Conservation (phyloP, 2,329 filamentous ascomycete genomes). For the Neonectria ditissima region DNA sequence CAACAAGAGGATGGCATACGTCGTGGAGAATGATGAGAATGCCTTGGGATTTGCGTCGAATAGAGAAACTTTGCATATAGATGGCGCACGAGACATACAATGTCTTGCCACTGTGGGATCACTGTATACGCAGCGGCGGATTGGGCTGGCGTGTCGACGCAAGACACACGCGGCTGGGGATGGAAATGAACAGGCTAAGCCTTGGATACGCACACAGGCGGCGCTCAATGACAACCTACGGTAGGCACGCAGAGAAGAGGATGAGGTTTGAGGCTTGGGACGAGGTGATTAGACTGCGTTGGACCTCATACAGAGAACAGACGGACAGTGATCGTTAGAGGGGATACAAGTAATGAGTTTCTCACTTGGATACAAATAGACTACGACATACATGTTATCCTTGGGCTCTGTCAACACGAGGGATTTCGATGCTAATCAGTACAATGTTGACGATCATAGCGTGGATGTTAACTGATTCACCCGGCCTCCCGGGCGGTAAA, state of each 20-base stretch:
- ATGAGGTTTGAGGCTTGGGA: constrained; percentile 17
- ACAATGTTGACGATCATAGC: neutral
- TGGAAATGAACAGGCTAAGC: constrained; percentile 13
- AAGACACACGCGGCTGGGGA: neutral
- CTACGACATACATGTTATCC: neutral
- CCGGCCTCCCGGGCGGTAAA: no score
- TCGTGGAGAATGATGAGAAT: constrained; percentile 40
- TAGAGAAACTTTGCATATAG: constrained; percentile 54
- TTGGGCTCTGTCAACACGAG: neutral
- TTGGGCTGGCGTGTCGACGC: constrained; percentile 6
- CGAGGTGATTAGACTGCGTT: constrained; percentile 37
- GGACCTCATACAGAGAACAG: constrained; percentile 32
- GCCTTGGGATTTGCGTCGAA: constrained; percentile 36
- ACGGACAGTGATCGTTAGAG: constrained; percentile 25
- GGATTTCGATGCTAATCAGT: neutral
- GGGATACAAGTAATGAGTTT: constrained; percentile 34
- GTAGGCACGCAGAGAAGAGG: constrained; percentile 25
- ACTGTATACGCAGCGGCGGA: constrained; percentile 20
- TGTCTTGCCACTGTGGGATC: constrained; percentile 35
- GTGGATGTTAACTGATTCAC: neutral
- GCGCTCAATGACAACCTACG: constrained; percentile 29
- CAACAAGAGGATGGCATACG: constrained; percentile 54
- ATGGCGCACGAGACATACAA: constrained; percentile 43
- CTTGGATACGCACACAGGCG: constrained; percentile 15
- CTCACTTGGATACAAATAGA: constrained; percentile 17